Evolutionary conservation across 2,329 filamentous ascomycete species (phyloP).

Genomic region (Blastomyces percursus): DNA sequence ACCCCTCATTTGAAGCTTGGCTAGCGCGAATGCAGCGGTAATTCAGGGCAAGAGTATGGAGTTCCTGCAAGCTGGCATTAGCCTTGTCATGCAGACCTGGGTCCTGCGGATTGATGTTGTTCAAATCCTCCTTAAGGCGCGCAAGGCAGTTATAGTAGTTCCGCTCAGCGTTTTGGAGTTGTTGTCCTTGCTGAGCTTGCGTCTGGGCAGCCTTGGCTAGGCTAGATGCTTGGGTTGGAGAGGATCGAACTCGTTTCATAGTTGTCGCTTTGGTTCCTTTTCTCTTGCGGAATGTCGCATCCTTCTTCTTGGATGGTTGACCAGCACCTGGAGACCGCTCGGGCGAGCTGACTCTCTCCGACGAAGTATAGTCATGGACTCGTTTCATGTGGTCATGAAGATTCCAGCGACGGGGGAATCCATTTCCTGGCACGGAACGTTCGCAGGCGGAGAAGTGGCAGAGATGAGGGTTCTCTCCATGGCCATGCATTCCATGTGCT

Average conservation of each 20-base stretch:
- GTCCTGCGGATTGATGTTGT: conserved; percentile 31
- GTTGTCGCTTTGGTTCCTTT: conserved; percentile 27
- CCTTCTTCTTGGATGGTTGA: conserved; percentile 26
- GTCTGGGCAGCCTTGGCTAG: conserved; percentile 25
- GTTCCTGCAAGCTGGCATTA: conserved; percentile 35
- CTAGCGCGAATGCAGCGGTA: conserved; percentile 35
- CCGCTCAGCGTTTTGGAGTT: conserved; percentile 33
- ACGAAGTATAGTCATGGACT: conserved; percentile 57
- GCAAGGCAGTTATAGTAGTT: conserved; percentile 34
- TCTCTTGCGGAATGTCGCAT: conserved; percentile 29
- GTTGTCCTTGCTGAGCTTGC: conserved; percentile 27
- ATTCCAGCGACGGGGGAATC: conserved; percentile 93
- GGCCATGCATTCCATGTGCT: conserved; percentile 89
- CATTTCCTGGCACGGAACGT: conserved; percentile 67
- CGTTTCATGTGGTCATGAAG: conserved; percentile 94
- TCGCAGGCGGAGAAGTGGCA: conserved; percentile 85
- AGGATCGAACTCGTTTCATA: conserved; percentile 35
- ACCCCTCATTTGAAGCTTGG: conserved; percentile 26
- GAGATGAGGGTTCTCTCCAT: conserved; percentile 82
- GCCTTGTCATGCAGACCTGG: conserved; percentile 34
- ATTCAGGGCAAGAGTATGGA: conserved; percentile 33
- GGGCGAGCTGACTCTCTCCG: conserved; percentile 33
- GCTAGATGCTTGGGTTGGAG: conserved; percentile 20
- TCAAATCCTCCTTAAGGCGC: conserved; percentile 30
- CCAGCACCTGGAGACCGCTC: conserved; percentile 27